These are phyloP conservation scores for Puccinia coronata DNA, from an alignment of 1,284 basidiomycete genomes.

Conservation along the genomic window DNA sequence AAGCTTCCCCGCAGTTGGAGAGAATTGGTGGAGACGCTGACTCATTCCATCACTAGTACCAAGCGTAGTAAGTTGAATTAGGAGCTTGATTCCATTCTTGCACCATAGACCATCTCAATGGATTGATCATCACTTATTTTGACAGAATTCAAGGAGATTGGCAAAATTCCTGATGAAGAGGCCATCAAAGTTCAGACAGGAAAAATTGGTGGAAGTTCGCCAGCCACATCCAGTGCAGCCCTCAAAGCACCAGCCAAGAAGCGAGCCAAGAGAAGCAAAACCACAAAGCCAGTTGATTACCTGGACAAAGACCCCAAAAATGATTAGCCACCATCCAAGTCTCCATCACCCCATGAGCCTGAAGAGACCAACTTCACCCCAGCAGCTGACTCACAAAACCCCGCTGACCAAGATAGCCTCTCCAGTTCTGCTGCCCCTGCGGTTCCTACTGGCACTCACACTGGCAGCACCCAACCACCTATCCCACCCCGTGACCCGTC, in stretches of 20 bases:
- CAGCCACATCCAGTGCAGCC: neutral
- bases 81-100: neutral
- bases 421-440: neutral
- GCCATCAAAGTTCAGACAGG: no score
- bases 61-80: conserved; percentile 7
- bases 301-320: neutral
- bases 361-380: neutral
- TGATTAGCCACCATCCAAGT: neutral
- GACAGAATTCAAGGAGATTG: neutral
- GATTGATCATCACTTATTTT: neutral
- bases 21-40: neutral
- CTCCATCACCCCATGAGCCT: neutral
- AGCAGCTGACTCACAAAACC: neutral
- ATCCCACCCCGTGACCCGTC: neutral
- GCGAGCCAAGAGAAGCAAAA: neutral
- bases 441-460: neutral
- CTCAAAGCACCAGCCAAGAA: neutral
- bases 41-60: neutral
- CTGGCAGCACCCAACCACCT: neutral
- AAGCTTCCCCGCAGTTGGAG: neutral
- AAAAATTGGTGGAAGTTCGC: neutral
- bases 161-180: neutral
- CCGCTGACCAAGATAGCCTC: neutral
- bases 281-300: no score
- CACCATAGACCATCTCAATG: neutral